A percentile compares a stretch with the other conserved stretches of the same genome.
Evolutionary conservation across 2,329 filamentous ascomycete species (phyloP).

Genomic region (Phialemoniopsis sp.): DNA sequence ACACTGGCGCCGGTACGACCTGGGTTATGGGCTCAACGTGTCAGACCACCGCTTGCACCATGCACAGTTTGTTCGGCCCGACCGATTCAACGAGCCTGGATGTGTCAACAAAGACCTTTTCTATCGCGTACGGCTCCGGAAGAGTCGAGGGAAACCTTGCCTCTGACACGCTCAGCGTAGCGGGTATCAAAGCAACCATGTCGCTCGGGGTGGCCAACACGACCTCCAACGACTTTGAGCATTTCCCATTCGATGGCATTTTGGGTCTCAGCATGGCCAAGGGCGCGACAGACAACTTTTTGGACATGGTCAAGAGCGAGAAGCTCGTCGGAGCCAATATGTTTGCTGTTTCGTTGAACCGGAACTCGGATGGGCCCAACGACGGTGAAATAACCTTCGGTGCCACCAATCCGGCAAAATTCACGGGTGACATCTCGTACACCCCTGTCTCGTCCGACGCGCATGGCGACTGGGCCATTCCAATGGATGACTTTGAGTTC

Average conservation of each 20-base stretch:
- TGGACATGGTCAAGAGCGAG: slow-evolving; percentile 56
- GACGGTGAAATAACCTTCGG: slow-evolving; percentile 79
- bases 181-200: slow-evolving; percentile 58
- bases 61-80: slow-evolving; percentile 67
- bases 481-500: slow-evolving; percentile 61
- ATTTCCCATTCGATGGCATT: slow-evolving; percentile 85
- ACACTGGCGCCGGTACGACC: slow-evolving; percentile 67
- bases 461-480: slow-evolving; percentile 67
- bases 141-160: slow-evolving; percentile 63
- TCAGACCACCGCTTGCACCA: slow-evolving; percentile 58
- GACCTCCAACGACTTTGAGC: slow-evolving; percentile 69
- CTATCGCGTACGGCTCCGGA: slow-evolving; percentile 74
- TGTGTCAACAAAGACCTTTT: slow-evolving; percentile 49
- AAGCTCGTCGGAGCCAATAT: slow-evolving; percentile 58
- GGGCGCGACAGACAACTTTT: slow-evolving; percentile 59
- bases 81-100: slow-evolving; percentile 62
- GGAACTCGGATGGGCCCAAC: slow-evolving; percentile 60
- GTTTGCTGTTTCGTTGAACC: slow-evolving; percentile 67
- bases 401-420: slow-evolving; percentile 61
- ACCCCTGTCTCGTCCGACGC: slow-evolving; percentile 44
- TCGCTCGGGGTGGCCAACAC: slow-evolving; percentile 69
- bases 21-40: slow-evolving; percentile 81
- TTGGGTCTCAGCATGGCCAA: slow-evolving; percentile 68
- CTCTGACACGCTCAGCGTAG: slow-evolving; percentile 64
- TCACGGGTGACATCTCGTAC: slow-evolving; percentile 65